Percentiles rank a stretch among this genome's conserved stretches.
phyloP scores from a whole-genome alignment of 768 basidiomycete genomes.

The Suillus luteus region DNA sequence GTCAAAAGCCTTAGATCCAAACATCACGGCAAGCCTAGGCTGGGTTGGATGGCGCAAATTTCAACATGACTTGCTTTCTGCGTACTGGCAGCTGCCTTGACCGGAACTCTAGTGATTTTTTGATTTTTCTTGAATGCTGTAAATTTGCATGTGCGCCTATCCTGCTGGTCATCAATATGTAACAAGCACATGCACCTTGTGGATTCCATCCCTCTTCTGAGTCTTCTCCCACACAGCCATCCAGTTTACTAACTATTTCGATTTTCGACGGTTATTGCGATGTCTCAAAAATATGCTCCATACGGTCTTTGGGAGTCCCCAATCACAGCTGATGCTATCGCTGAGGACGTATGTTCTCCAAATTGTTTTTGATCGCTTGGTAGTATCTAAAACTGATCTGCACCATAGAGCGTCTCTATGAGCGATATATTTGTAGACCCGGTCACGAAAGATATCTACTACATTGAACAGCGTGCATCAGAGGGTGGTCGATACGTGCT shows the following conservation, averaged over 20 bases:
- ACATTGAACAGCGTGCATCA: conserved; percentile 58
- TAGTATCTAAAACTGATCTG: neutral
- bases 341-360: conserved; percentile 37
- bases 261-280: neutral
- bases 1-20: conserved; percentile 5
- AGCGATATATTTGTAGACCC: conserved; percentile 57
- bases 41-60: neutral
- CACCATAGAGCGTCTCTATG: conserved; percentile 29
- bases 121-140: neutral
- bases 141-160: neutral
- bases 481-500: conserved; percentile 54
- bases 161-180: neutral
- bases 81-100: neutral
- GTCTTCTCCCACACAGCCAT: neutral
- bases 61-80: neutral
- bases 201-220: neutral
- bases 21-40: neutral
- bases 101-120: neutral
- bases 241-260: neutral
- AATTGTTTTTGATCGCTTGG: conserved; percentile 15
- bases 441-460: conserved; percentile 45
- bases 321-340: conserved; percentile 50
- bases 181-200: neutral
- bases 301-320: conserved; percentile 65
- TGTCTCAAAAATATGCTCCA: conserved; percentile 37